Base-by-base conservation (phyloP, 352 stramenopile genomes). In the Bremia lactucae region DNA sequence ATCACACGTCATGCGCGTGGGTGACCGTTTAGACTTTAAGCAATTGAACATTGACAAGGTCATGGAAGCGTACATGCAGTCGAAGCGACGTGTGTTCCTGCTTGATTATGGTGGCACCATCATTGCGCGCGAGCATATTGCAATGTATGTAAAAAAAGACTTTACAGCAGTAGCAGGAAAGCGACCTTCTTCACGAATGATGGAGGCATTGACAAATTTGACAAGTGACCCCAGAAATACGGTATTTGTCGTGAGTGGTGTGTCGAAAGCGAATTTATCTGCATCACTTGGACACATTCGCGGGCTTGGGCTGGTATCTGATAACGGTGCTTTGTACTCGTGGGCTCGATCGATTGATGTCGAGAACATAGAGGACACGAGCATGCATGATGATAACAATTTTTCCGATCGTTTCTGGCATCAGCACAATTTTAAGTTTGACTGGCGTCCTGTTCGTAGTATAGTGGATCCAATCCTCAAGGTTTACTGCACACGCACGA, bases 21-120 rank as follows among this genome's bases (percentile, higher is more conserved):
- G 76, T 13, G 56, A 76, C 33, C 52, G 61, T 13, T 82, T 74
- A 3, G 79, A 92, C 49, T 92, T 92, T 44, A 87, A 86, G 52
- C 71, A 83, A 28, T 55, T 97, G 16, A 83, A 94, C 43, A 62
- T 94, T 6, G 53, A 62, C 29, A 72, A 76, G 13, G 68, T 97
- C 19, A 72, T 90, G 39, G 61, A 84, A 16, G 87, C 88, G 1
- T 97, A 96, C 49, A 56, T 82, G 23, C 63, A 68, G 14, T 85
- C 87, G 2, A 72, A 65, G 18, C 81, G 85, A 29, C 79, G 95
- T 42, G 85, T 99, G 2, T 96, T 99, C 38, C 55, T 99, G 23
- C 67, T 98, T 26, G 96, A 98, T 59, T 99, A 98, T 51, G 96
- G 96, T 48, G 95, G 95, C 10, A 98, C 95, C 1, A 87, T 99